Base-by-base conservation (phyloP, 73 alveolate species). In the Breviolum minutum region DNA sequence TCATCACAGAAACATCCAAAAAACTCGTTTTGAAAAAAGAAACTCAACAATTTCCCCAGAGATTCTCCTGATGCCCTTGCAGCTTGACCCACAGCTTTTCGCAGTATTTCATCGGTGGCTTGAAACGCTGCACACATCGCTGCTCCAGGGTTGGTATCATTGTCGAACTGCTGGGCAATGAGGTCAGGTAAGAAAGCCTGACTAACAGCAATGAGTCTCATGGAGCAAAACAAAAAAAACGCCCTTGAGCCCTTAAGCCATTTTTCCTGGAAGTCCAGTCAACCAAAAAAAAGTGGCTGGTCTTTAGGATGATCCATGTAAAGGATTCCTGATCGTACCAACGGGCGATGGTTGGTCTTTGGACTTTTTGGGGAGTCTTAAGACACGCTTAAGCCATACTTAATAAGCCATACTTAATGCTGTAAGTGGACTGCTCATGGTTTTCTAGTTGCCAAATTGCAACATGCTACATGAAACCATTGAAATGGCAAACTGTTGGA, bases 101-200 rank as follows among this genome's bases (percentile, higher is more conserved):
- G 94, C 94, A 86, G 80, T 63, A 40, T 63, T 11, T 64, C 61
- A 63, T 86, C 94, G 32, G 62, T 86, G 80, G 64, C 80, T 29
- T 16, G 26, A 63, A 86, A 86, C 22, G 94, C 94, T 30, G 19
- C 79, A 63, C 94, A 12, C 94, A 86, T 54, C 20, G 77, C 94
- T 6, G 61, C 40, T n/a, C 32, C 80, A 8, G 60, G 2, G 62
- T 60, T 74, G 74, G 11, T 11, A 26, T 16, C 60, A 29, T 26
- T 8, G 73, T 27, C 62, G 54, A 83, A 5, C 92, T 83, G 92
- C 63, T 62, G 80, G 13, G 30, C 30, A 29, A 86, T 27, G 94
- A 86, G 94, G 64, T 26, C 80, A 7, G 94, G 94, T 30, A 86
- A 27, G 4, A 86, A 9, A 6, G 94, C 94, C 94, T 86, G 61